Evolutionary conservation across 352 stramenopile species (phyloP).

Genomic region (Saprolegnia parasitica): DNA sequence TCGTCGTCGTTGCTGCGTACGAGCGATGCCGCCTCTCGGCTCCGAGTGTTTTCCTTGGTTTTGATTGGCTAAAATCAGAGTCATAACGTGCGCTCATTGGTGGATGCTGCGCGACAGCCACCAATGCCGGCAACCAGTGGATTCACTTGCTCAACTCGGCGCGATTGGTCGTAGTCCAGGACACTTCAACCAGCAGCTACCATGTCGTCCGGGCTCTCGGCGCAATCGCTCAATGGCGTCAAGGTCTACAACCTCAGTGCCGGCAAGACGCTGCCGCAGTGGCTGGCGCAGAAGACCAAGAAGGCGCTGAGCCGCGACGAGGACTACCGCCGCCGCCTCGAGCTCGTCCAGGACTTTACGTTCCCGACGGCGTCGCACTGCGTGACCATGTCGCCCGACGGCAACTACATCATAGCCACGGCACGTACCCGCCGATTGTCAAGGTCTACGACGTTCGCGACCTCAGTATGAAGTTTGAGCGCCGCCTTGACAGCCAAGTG

Average conservation of each 20-base stretch:
- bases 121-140: conserved; percentile 7
- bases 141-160: neutral
- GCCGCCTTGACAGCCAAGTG: conserved; percentile 95
- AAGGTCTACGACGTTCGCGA: conserved; percentile 94
- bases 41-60: neutral
- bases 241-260: conserved; percentile 96
- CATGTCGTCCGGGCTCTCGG: conserved; percentile 48
- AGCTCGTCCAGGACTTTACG: conserved; percentile 99
- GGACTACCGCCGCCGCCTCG: conserved; percentile 91
- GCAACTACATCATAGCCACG: conserved; percentile 95
- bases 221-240: conserved; percentile 86
- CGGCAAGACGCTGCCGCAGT: conserved; percentile 92
- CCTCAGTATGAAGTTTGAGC: conserved; percentile 99
- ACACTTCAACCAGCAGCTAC: neutral
- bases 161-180: neutral
- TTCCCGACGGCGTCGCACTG: conserved; percentile 93
- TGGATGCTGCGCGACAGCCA: neutral
- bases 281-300: conserved; percentile 89
- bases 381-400: conserved; percentile 93
- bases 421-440: conserved; percentile 95
- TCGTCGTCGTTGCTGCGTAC: too few species aligned
- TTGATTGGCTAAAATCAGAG: neutral
- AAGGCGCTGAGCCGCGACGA: conserved; percentile 67
- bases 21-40: too few species aligned
- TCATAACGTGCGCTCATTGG: neutral